Evolutionary conservation across 2,329 filamentous ascomycete species (phyloP).

Genomic region (Diaporthe sp.): DNA sequence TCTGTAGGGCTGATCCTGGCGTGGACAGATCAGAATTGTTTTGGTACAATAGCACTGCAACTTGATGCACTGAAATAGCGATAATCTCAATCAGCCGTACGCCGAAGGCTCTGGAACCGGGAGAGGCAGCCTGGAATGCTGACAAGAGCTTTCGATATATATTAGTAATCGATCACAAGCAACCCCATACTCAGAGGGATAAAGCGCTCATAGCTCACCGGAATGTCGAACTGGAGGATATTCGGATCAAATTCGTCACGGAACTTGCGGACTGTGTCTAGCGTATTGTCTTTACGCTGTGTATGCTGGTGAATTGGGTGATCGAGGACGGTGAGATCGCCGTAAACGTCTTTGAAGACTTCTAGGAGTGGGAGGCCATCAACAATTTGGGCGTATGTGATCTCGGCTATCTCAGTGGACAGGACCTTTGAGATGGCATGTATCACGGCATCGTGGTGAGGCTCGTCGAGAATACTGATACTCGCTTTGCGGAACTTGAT

Average conservation of each 20-base stretch:
- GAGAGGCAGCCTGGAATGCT: constrained; percentile 45
- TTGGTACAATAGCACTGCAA: neutral
- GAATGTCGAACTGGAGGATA: neutral
- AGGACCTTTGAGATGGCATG: neutral
- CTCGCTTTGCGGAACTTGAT: neutral
- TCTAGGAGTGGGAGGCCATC: constrained; percentile 14
- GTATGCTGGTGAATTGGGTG: constrained; percentile 3
- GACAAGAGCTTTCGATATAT: neutral
- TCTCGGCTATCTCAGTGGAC: constrained; percentile 17
- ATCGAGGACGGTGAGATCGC: neutral
- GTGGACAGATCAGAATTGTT: neutral
- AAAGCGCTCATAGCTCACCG: neutral
- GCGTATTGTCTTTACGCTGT: neutral
- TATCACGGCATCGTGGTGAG: neutral
- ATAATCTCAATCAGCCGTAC: constrained; percentile 51
- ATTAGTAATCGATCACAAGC: neutral
- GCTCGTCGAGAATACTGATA: neutral
- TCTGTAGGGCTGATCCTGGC: constrained; percentile 42
- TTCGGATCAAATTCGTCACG: neutral
- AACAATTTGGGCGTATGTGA: constrained; percentile 8
- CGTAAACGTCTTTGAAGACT: neutral
- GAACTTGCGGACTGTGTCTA: neutral
- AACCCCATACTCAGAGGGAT: neutral
- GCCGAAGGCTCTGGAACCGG: constrained; percentile 47
- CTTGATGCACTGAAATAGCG: constrained; percentile 48